phyloP scores from a whole-genome alignment of 495 filamentous ascomycete species.

The Acidiella bohemica region DNA sequence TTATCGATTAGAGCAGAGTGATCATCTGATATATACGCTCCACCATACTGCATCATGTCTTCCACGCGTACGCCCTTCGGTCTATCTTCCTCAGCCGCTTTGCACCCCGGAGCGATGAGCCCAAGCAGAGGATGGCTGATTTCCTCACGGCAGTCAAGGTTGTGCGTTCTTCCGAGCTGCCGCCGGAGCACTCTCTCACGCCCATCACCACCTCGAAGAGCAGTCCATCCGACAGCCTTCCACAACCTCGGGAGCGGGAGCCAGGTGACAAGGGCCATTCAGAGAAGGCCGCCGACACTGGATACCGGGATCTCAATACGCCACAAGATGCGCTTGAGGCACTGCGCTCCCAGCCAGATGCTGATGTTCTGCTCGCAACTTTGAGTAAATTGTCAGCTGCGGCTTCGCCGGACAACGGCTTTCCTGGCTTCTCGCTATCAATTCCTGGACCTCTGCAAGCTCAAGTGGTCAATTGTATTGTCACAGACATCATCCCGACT shows the following conservation, averaged over 20 bases:
- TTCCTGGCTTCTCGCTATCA: slow-evolving; percentile 42
- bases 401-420: no score
- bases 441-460: slow-evolving; percentile 50
- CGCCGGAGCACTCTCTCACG: not conserved
- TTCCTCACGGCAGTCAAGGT: slow-evolving; percentile 25
- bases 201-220: not conserved
- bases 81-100: no score
- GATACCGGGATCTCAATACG: slow-evolving; percentile 16
- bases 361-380: slow-evolving; percentile 39
- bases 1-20: no score
- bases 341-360: slow-evolving; percentile 52
- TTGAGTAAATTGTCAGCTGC: slow-evolving; percentile 41
- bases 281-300: no score
- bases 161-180: no score
- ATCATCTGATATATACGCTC: no score
- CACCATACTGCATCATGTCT: no score
- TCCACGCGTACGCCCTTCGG: no score
- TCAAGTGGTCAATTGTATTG: slow-evolving; percentile 56
- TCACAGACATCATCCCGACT: slow-evolving; percentile 56
- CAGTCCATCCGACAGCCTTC: no score
- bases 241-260: no score
- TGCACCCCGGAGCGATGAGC: slow-evolving; percentile 4
- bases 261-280: no score
- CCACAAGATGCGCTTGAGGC: slow-evolving; percentile 47
- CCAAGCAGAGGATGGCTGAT: slow-evolving; percentile 25